Conservation (phyloP, 1,284 basidiomycete genomes). For the Ustilago vetiveriae region DNA sequence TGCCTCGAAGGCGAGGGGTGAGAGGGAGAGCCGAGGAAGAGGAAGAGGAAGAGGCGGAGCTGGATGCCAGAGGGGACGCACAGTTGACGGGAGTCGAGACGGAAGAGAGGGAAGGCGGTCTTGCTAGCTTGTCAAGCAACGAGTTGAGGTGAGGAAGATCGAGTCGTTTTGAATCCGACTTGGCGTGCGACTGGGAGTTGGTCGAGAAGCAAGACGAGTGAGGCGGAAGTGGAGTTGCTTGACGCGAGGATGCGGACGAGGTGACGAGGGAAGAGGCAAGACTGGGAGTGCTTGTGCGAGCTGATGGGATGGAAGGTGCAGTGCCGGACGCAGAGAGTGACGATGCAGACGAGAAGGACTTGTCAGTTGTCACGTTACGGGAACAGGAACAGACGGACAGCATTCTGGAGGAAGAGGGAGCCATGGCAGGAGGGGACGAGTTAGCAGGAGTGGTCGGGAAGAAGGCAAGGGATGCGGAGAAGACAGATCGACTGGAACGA, state of each 20-base stretch:
- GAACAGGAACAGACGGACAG: constrained; percentile 26
- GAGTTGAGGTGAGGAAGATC: constrained; percentile 44
- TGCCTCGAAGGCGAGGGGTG: constrained; percentile 45
- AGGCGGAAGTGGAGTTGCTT: constrained; percentile 9
- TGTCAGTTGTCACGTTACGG: constrained; percentile 22
- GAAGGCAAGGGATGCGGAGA: not conserved
- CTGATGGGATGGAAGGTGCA: constrained; percentile 5
- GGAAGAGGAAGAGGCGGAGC: constrained; percentile 10
- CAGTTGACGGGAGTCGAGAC: constrained; percentile 11
- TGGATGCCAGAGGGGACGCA: constrained; percentile 9
- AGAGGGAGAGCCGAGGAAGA: constrained; percentile 24
- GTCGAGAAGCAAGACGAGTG: constrained; percentile 24
- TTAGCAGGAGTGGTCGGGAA: not conserved
- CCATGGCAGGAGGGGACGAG: constrained; percentile 4
- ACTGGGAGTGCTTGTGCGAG: constrained; percentile 24
- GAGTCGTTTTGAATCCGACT: constrained; percentile 19
- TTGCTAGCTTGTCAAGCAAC: constrained; percentile 41
- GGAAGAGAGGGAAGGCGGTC: constrained; percentile 21
- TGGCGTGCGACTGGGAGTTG: not conserved
- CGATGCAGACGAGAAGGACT: constrained; percentile 1
- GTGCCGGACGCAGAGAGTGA: not conserved
- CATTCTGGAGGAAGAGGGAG: not conserved
- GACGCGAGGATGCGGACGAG: constrained; percentile 12
- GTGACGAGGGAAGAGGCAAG: constrained; percentile 18
- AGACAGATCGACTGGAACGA: not conserved